A percentile compares a stretch with the other conserved stretches of the same genome.
phyloP scores from a whole-genome alignment of 2,329 filamentous ascomycete genomes.

The Penicillium sp. region DNA sequence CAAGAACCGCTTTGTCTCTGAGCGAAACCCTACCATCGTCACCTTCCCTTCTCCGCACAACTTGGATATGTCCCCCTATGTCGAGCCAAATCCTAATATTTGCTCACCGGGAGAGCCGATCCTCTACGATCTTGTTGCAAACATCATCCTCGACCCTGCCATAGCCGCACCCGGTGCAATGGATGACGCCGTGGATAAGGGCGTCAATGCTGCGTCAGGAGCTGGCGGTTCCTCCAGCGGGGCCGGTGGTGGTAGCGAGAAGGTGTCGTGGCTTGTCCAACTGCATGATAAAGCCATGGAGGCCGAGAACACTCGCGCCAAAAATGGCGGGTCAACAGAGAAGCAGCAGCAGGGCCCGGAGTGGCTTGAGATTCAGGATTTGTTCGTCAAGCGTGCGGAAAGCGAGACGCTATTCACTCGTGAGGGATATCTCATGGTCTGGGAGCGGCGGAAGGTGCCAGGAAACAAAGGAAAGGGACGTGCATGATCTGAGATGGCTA shows the following conservation, averaged over 20 bases:
- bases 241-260: constrained; percentile 85
- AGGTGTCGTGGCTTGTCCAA: constrained; percentile 94
- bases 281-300: constrained; percentile 69
- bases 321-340: constrained; percentile 27
- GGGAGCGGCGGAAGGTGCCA: constrained; percentile 72
- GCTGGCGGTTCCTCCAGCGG: constrained; percentile 48
- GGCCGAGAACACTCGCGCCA: constrained; percentile 37
- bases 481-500: constrained; percentile 1
- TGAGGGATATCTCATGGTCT: constrained; percentile 93
- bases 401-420: constrained; percentile 87
- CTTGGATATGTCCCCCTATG: constrained; percentile 85
- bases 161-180: constrained; percentile 65
- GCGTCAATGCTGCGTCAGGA: constrained; percentile 36
- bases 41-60: constrained; percentile 83
- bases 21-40: constrained; percentile 97
- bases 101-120: constrained; percentile 77
- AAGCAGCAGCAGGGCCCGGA: constrained; percentile 58
- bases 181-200: constrained; percentile 43
- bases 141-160: constrained; percentile 64
- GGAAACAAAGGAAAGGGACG: constrained; percentile 41
- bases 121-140: constrained; percentile 92
- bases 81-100: constrained; percentile 76
- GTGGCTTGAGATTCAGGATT: constrained; percentile 91
- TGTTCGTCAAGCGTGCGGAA: constrained; percentile 87
- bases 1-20: constrained; percentile 92